Percentiles rank a stretch among this genome's conserved stretches.
phyloP scores from a whole-genome alignment of 1,284 basidiomycete species.

The Sanghuangporus sanghuang region DNA sequence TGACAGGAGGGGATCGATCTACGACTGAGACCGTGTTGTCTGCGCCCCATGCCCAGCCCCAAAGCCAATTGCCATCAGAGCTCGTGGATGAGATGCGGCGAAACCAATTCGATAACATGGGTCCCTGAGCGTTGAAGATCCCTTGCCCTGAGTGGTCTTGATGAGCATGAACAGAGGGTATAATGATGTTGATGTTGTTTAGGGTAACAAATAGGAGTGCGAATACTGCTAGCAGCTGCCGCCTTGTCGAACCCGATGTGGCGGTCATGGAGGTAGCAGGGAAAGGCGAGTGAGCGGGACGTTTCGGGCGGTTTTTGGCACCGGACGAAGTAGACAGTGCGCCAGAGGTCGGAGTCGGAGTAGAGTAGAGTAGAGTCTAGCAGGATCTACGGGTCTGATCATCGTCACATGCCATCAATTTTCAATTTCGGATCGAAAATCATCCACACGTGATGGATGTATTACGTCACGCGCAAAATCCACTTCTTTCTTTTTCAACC shows the following conservation, averaged over 20 bases:
- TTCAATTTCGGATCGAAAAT: not conserved
- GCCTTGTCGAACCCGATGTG: not conserved
- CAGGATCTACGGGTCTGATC: not conserved
- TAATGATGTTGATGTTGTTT: not conserved
- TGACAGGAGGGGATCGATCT: slow-evolving; percentile 60
- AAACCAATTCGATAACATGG: slow-evolving; percentile 22
- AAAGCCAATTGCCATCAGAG: slow-evolving; percentile 34
- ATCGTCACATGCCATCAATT: not conserved
- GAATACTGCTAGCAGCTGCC: not conserved
- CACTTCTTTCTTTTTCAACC: not conserved
- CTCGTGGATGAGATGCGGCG: slow-evolving; percentile 24
- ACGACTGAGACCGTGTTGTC: slow-evolving; percentile 77
- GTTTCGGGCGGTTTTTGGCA: not conserved
- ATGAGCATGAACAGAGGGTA: not conserved
- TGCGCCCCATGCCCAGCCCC: slow-evolving; percentile 55
- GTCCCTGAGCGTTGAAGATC: not conserved
- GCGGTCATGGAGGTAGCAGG: not conserved
- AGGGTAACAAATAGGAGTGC: not conserved
- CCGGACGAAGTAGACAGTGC: not conserved
- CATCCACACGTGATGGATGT: not conserved
- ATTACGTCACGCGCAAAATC: not conserved
- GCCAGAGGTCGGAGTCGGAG: not conserved
- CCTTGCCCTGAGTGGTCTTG: not conserved
- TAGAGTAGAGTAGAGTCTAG: not conserved
- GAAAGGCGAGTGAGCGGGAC: not conserved